A percentile compares a stretch with the other conserved stretches of the same genome.
Conservation (phyloP, 2,329 filamentous ascomycete species). For the Dryadomyces quercus-mongolicae region DNA sequence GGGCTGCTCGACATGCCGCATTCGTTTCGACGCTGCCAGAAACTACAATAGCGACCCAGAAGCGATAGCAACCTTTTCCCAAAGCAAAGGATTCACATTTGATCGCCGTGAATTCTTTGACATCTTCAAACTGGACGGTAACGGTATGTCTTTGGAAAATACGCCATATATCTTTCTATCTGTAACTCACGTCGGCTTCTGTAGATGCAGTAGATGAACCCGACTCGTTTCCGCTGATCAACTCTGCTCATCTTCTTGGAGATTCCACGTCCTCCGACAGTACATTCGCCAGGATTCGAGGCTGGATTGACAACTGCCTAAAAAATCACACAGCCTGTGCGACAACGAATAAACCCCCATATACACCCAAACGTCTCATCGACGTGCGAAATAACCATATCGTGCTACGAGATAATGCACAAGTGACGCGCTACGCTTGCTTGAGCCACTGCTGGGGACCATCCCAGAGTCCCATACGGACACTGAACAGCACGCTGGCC, state of each 20-base stretch:
- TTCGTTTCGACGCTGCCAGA: neutral
- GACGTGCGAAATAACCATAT: neutral
- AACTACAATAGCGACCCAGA: neutral
- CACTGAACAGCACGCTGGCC: neutral
- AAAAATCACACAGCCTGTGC: neutral
- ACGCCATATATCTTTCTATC: neutral
- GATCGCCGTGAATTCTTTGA: neutral
- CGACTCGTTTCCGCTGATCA: neutral
- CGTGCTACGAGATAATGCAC: neutral
- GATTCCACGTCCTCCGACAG: neutral
- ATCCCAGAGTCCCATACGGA: neutral
- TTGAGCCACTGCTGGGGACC: conserved; percentile 13
- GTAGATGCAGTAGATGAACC: neutral
- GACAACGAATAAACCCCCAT: neutral
- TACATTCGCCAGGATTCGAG: neutral
- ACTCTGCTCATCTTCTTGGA: neutral
- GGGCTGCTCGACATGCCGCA: neutral
- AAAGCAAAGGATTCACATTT: neutral
- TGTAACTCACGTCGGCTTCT: neutral
- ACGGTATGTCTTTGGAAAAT: neutral
- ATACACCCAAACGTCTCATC: neutral
- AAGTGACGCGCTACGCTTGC: conserved; percentile 5
- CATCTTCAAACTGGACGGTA: neutral
- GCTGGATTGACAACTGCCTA: neutral
- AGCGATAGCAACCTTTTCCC: neutral